phyloP scores from a whole-genome alignment of 768 basidiomycete genomes.

The Leccinum rimulosum region DNA sequence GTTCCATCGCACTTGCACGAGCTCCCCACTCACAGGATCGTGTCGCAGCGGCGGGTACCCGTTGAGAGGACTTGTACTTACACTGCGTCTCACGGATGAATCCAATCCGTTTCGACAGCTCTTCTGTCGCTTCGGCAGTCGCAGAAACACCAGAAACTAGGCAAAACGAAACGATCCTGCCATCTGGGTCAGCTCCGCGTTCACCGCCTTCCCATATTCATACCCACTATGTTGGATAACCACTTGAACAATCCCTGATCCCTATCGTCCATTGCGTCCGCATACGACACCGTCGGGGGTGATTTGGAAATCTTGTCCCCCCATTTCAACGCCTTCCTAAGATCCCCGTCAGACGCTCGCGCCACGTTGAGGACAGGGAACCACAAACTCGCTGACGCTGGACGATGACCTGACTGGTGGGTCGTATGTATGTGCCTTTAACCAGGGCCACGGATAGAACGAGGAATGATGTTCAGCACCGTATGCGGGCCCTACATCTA shows the following conservation, averaged over 20 bases:
- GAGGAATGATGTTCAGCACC: slow-evolving; percentile 62
- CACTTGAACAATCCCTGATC: slow-evolving; percentile 74
- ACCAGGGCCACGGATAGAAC: slow-evolving; percentile 85
- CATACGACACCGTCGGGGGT: slow-evolving; percentile 72
- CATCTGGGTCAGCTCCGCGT: slow-evolving; percentile 1
- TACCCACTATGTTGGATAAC: slow-evolving; percentile 73
- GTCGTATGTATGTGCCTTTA: slow-evolving; percentile 76
- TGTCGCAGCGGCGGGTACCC: slow-evolving; percentile 75
- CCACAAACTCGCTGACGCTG: slow-evolving; percentile 43
- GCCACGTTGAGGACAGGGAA: not conserved
- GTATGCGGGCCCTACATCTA: slow-evolving; percentile 21
- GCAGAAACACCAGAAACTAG: slow-evolving; percentile 79
- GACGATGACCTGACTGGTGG: slow-evolving; percentile 42
- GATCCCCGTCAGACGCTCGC: not conserved
- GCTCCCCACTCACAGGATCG: slow-evolving; percentile 54
- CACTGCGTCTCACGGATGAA: slow-evolving; percentile 89
- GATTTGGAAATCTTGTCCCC: slow-evolving; percentile 68
- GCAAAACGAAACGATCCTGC: slow-evolving; percentile 86
- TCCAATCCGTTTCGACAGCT: slow-evolving; percentile 69
- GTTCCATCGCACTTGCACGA: slow-evolving; percentile 88
- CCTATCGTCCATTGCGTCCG: slow-evolving; percentile 66
- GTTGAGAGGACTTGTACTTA: slow-evolving; percentile 42
- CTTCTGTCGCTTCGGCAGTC: slow-evolving; percentile 82
- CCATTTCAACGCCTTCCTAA: slow-evolving; percentile 70
- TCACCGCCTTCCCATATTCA: not conserved